phyloP scores from a whole-genome alignment of 495 filamentous ascomycete species.

The Pyronema domesticum region DNA sequence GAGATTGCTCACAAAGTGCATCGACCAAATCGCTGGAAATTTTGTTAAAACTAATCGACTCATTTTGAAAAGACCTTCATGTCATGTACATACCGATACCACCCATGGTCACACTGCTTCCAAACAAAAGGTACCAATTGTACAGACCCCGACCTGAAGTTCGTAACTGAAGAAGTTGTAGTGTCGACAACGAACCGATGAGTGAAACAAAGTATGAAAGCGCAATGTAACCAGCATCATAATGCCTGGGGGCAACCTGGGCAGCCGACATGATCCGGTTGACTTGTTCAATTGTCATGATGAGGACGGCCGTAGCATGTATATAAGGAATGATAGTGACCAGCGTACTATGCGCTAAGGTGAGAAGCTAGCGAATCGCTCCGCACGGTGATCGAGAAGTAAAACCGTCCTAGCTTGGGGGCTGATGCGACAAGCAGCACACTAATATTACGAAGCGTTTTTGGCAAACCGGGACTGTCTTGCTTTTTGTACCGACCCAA shows the following conservation, averaged over 20 bases:
- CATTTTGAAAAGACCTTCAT: background rate
- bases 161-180: slow-evolving; percentile 65
- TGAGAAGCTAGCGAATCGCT: no score
- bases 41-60: slow-evolving; percentile 5
- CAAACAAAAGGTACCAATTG: slow-evolving; percentile 41
- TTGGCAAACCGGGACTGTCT: no score
- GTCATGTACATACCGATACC: slow-evolving; percentile 39
- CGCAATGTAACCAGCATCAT: slow-evolving; percentile 39
- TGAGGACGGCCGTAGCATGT: no score
- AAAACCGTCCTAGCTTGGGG: no score
- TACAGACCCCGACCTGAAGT: slow-evolving; percentile 47
- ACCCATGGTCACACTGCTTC: slow-evolving; percentile 20
- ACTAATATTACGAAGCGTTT: no score
- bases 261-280: background rate
- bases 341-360: no score
- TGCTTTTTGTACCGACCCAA: no score
- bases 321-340: no score
- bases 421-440: no score
- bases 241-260: background rate
- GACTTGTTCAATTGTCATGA: background rate
- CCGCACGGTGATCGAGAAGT: no score
- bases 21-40: slow-evolving; percentile 38
- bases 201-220: slow-evolving; percentile 64
- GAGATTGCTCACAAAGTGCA: slow-evolving; percentile 41
- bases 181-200: slow-evolving; percentile 55